These are phyloP conservation scores for Pleurotus djamor DNA, from an alignment of 768 basidiomycete genomes.

Conservation along the genomic window DNA sequence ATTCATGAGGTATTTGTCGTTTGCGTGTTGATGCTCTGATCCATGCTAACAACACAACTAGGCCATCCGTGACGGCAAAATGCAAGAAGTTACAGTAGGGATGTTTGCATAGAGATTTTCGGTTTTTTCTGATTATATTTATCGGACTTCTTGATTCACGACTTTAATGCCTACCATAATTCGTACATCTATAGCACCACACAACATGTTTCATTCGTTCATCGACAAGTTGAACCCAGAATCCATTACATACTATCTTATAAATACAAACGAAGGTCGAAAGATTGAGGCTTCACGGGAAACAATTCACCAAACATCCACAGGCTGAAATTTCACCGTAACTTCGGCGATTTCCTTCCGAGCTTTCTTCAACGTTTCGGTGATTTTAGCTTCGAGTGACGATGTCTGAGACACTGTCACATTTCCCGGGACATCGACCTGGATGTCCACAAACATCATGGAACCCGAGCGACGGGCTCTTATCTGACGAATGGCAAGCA, in stretches of 20 bases:
- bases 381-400: conserved; percentile 61
- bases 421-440: conserved; percentile 60
- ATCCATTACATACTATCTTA: background rate
- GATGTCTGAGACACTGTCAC: conserved; percentile 59
- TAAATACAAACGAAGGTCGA: background rate
- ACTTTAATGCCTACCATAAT: no score
- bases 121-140: background rate
- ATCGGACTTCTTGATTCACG: background rate
- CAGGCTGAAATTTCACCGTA: conserved; percentile 57
- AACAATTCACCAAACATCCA: conserved; percentile 14
- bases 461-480: conserved; percentile 81
- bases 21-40: background rate
- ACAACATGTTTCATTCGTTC: no score
- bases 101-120: conserved; percentile 37
- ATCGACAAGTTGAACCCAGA: background rate
- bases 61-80: conserved; percentile 71
- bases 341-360: conserved; percentile 75
- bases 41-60: conserved; percentile 9
- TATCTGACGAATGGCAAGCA: conserved; percentile 51
- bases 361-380: conserved; percentile 47
- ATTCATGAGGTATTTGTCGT: conserved; percentile 59
- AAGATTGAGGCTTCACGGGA: background rate
- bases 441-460: conserved; percentile 79
- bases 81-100: conserved; percentile 54
- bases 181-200: background rate